Percentiles rank a stretch among this genome's conserved stretches.
These are phyloP conservation scores for Salix purpurea DNA, from an alignment of 345 rosid species.

Conservation along the genomic window DNA sequence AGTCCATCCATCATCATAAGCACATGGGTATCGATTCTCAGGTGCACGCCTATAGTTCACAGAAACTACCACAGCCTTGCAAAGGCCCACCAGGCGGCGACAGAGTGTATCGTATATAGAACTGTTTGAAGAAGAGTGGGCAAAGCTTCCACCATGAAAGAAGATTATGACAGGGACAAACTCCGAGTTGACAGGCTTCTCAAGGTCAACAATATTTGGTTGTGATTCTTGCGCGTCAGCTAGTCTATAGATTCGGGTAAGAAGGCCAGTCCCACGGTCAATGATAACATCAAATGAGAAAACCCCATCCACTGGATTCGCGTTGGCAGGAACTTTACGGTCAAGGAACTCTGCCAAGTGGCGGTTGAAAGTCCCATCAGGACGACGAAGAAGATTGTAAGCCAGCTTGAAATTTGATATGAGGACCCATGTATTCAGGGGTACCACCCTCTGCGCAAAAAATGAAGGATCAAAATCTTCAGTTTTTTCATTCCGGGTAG, in stretches of 20 bases:
- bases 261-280: conserved; percentile 51
- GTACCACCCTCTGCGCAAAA: conserved; percentile 70
- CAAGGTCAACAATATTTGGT: conserved; percentile 47
- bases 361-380: conserved; percentile 90
- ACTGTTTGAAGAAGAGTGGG: conserved; percentile 81
- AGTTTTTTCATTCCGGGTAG: not conserved
- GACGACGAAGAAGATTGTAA: conserved; percentile 73
- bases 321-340: conserved; percentile 72
- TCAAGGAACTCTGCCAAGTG: conserved; percentile 91
- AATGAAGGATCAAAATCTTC: conserved; percentile 10
- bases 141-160: conserved; percentile 96
- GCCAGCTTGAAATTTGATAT: conserved; percentile 85
- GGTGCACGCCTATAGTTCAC: conserved; percentile 90
- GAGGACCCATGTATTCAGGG: conserved; percentile 82
- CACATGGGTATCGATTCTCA: conserved; percentile 70
- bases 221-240: conserved; percentile 38
- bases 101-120: conserved; percentile 75
- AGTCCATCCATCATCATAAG: conserved; percentile 87
- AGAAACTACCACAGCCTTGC: conserved; percentile 79
- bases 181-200: conserved; percentile 64
- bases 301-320: conserved; percentile 67
- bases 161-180: conserved; percentile 70
- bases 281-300: conserved; percentile 75
- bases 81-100: conserved; percentile 64
- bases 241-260: conserved; percentile 65